Percentiles rank a stretch among this genome's conserved stretches.
Evolutionary conservation across 1,284 basidiomycete species (phyloP).

Genomic region (Pyrrhoderma lamaoense): DNA sequence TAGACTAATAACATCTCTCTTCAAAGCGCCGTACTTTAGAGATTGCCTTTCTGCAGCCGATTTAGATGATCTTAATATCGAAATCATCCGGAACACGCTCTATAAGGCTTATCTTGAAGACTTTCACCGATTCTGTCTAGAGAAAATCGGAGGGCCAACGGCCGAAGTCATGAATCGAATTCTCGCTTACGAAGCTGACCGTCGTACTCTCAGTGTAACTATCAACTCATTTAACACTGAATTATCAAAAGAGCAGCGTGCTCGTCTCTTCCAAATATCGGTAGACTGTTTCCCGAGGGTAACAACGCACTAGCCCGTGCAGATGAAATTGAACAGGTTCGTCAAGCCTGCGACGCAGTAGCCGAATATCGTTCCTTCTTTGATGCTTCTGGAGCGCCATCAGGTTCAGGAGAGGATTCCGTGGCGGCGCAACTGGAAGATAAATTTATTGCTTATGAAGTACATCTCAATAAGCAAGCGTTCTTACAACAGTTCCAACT

Average conservation of each 20-base stretch:
- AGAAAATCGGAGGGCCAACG: constrained; percentile 73
- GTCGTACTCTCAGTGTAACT: constrained; percentile 96
- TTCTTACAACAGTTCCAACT: constrained; percentile 96
- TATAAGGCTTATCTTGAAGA: constrained; percentile 99
- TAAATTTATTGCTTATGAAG: constrained; percentile 92
- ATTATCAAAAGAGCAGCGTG: constrained; percentile 91
- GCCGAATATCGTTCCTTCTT: constrained; percentile 92
- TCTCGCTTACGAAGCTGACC: constrained; percentile 94
- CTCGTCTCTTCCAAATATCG: constrained; percentile 91
- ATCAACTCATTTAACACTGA: constrained; percentile 99
- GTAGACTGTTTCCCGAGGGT: constrained; percentile 90
- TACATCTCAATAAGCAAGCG: constrained; percentile 86
- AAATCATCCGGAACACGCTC: constrained; percentile 99
- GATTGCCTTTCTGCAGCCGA: constrained; percentile 93
- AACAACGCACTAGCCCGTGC: constrained; percentile 92
- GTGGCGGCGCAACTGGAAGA: constrained; percentile 79
- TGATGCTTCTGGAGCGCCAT: constrained; percentile 42
- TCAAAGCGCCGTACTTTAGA: constrained; percentile 92
- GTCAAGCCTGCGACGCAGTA: constrained; percentile 80
- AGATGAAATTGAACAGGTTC: constrained; percentile 94
- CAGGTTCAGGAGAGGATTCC: constrained; percentile 29
- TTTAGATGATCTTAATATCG: constrained; percentile 98
- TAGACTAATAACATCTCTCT: constrained; percentile 8
- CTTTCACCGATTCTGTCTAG: constrained; percentile 80
- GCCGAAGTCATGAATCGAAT: constrained; percentile 85